Base-by-base conservation (phyloP, 306 rosid genomes). In the Trichosanthes truncata region DNA sequence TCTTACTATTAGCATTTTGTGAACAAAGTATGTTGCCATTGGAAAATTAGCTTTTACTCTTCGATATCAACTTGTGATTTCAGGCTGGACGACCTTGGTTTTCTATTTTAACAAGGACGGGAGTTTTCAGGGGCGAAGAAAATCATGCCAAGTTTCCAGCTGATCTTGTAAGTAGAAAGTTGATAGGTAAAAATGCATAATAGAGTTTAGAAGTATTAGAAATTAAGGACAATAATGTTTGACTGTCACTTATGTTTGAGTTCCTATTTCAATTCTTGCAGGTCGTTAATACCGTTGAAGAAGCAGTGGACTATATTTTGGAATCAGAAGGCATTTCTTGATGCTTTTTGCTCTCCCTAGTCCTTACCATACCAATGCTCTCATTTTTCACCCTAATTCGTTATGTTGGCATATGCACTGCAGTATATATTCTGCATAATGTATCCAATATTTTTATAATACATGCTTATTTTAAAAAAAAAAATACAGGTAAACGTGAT, bases 1-100 rank as follows among this genome's bases (percentile, higher is more conserved):
- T 6, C 11, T 29, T 1, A 31, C 33, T 31, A 11, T 61, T 1
- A 1, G 0, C 69, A 31, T 29, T n/a, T n/a, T 63, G 20, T 2
- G 3, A 62, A 25, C 23, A 59, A n/a, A 4, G 1, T 29, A 11
- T 12, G 81, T 56, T 77, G 75, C 41, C 62, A 55, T 52, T 36
- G 12, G 36, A 35, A 72, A 31, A 14, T 10, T 18, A 18, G 26
- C 12, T 68, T 67, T 36, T 74, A 11, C 26, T 10, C 11, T 51
- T 17, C 3, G 3, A 20, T 43, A 26, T 17, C 65, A 2, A 33
- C 25, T 76, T 20, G 33, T 51, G 65, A 57, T 81, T 88, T 84
- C 90, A 94, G 98, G 87, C 90, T 0, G 98, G 97, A 51, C 88
- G 83, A 78, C 98, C 97, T 79, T 94, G 98, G 98, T 92, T 94